These are phyloP conservation scores for Talaromyces sp. DNA, from an alignment of 2,329 filamentous ascomycete genomes.

Conservation along the genomic window DNA sequence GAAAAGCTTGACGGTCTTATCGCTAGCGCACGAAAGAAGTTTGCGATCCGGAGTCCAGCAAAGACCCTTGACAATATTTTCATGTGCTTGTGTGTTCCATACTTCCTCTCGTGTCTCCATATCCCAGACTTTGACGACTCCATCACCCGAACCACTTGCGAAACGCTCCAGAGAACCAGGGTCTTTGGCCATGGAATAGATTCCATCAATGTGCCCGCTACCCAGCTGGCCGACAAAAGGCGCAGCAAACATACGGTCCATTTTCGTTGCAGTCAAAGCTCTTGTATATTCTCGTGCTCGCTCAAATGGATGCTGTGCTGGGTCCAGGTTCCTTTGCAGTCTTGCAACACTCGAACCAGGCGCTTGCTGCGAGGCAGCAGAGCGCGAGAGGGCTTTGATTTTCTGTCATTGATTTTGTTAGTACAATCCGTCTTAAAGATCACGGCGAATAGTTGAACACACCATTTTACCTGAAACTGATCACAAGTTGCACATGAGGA, in stretches of 20 bases:
- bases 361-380: constrained; percentile 44
- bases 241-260: constrained; percentile 85
- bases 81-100: constrained; percentile 77
- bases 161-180: constrained; percentile 67
- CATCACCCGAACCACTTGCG: constrained; percentile 83
- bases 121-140: constrained; percentile 91
- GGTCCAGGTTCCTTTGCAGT: constrained; percentile 60
- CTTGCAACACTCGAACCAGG: constrained; percentile 43
- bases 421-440: background rate
- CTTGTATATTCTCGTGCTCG: constrained; percentile 78
- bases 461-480: background rate
- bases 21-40: constrained; percentile 78
- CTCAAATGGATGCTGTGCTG: constrained; percentile 84
- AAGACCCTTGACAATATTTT: constrained; percentile 88
- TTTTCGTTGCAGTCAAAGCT: constrained; percentile 77
- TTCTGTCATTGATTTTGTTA: constrained; percentile 36
- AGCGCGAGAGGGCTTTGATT: constrained; percentile 51
- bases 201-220: constrained; percentile 84
- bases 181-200: constrained; percentile 76
- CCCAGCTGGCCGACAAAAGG: constrained; percentile 85
- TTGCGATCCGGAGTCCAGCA: constrained; percentile 84
- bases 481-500: background rate
- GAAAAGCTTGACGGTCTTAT: constrained; percentile 83
- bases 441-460: background rate
- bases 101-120: constrained; percentile 66